These are phyloP conservation scores for Platanthera zijinensis DNA, from an alignment of 106 monocot species.

Conservation along the genomic window DNA sequence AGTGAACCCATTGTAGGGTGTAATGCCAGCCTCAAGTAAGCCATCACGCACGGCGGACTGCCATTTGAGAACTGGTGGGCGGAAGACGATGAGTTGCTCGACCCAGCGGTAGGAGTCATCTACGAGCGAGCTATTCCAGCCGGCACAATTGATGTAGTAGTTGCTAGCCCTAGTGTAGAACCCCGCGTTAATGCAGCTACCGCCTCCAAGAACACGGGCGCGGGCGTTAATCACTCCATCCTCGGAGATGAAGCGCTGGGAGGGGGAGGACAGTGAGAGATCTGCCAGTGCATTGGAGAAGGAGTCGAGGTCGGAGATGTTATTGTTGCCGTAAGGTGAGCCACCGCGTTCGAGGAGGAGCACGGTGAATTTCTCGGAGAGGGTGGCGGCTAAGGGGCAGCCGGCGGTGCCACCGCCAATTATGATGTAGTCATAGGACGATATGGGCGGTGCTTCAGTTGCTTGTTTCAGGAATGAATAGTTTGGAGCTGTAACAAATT, in stretches of 20 bases:
- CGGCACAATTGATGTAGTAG: not conserved
- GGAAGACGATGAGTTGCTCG: conserved; percentile 26
- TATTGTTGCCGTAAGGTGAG: conserved; percentile 8
- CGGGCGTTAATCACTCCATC: conserved; percentile 16
- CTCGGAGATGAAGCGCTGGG: conserved; percentile 6
- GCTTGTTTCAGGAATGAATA: conserved; percentile 13
- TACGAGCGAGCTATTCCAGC: conserved; percentile 15
- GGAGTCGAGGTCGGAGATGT: conserved; percentile 5
- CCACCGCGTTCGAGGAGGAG: conserved; percentile 12
- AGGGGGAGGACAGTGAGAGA: not conserved
- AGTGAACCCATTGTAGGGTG: conserved; percentile 15
- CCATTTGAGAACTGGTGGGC: conserved; percentile 44
- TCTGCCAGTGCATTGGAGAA: conserved; percentile 12
- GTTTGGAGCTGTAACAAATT: conserved; percentile 9
- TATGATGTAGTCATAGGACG: conserved; percentile 21
- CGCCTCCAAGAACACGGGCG: conserved; percentile 18
- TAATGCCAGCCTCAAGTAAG: conserved; percentile 27
- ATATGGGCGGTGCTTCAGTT: not conserved
- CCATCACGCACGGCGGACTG: conserved; percentile 58
- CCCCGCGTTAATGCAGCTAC: conserved; percentile 18
- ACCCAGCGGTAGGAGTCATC: conserved; percentile 54
- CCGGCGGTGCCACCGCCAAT: conserved; percentile 9
- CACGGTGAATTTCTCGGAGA: not conserved
- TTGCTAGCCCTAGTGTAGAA: conserved; percentile 9
- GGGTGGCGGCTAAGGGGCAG: conserved; percentile 4